These are phyloP conservation scores for Apiotrichum gracile DNA, from an alignment of 1,284 basidiomycete species.

Conservation along the genomic window DNA sequence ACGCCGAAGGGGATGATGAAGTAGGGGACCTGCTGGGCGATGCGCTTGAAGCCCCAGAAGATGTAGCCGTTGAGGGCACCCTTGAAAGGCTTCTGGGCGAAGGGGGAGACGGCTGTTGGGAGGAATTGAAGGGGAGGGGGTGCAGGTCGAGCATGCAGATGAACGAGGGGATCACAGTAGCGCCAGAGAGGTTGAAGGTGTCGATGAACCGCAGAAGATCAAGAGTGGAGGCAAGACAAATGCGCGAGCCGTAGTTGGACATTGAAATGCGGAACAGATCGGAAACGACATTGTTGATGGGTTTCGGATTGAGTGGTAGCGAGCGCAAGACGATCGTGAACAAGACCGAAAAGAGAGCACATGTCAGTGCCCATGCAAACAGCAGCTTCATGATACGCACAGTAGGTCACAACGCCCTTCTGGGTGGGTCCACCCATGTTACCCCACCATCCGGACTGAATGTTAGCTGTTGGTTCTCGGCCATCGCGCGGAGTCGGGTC, in stretches of 20 bases:
- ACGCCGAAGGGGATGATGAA: constrained; percentile 69
- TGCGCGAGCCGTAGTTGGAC: background rate
- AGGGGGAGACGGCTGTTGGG: constrained; percentile 68
- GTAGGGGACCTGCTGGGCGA: constrained; percentile 70
- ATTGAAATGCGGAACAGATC: background rate
- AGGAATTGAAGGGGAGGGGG: background rate
- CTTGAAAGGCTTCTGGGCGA: constrained; percentile 66
- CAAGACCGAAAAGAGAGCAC: background rate
- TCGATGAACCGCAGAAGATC: background rate
- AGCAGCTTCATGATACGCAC: constrained; percentile 53
- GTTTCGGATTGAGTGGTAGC: background rate
- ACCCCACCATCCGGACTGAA: constrained; percentile 87
- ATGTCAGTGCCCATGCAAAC: constrained; percentile 1
- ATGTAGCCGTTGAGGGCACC: constrained; percentile 68
- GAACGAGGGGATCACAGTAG: background rate
- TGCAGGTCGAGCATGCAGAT: background rate
- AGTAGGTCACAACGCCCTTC: constrained; percentile 72
- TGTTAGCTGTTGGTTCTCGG: constrained; percentile 2
- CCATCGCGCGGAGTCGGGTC: constrained; percentile 1
- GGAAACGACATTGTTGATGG: background rate
- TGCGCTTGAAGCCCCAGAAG: constrained; percentile 79
- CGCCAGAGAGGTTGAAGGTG: background rate
- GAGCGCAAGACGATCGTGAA: background rate
- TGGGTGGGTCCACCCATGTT: constrained; percentile 65
- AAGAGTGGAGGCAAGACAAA: background rate